A percentile compares a stretch with the other conserved stretches of the same genome.
These are phyloP conservation scores for Diaporthe citri DNA, from an alignment of 2,329 filamentous ascomycete species.

Conservation along the genomic window DNA sequence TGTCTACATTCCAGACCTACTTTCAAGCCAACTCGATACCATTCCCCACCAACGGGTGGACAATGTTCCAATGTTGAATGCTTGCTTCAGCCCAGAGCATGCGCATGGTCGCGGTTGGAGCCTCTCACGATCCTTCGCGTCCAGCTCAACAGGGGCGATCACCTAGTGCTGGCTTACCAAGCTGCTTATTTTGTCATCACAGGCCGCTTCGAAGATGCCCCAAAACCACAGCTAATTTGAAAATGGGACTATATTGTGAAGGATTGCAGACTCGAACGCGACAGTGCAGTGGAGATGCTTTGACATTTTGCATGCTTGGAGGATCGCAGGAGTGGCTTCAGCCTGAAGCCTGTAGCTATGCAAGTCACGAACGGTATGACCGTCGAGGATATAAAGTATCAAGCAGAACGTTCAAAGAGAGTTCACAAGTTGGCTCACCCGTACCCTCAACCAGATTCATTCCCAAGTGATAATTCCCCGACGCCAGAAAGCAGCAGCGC, in stretches of 20 bases:
- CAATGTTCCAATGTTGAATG: background rate
- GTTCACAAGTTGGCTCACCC: background rate
- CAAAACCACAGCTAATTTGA: background rate
- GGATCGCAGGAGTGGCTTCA: background rate
- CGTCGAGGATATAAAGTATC: background rate
- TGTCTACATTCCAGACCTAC: background rate
- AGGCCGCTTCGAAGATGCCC: background rate
- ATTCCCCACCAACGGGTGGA: background rate
- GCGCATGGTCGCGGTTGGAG: background rate
- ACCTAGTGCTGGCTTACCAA: background rate
- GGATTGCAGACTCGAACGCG: background rate
- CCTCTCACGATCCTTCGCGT: slow-evolving; percentile 1
- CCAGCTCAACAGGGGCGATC: background rate
- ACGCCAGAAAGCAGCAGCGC: background rate
- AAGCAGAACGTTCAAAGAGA: background rate
- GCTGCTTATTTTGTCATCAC: slow-evolving; percentile 13
- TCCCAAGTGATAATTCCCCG: background rate
- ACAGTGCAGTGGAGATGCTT: background rate
- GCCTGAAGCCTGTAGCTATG: no score
- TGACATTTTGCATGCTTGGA: background rate
- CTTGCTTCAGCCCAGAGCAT: background rate
- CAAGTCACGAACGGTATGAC: no score
- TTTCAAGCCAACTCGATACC: background rate
- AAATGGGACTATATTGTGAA: background rate
- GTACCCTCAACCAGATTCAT: background rate